Percentiles rank a stretch among this genome's conserved stretches.
These are phyloP conservation scores for Neopestalotiopsis sp. DNA, from an alignment of 2,329 filamentous ascomycete genomes.

Conservation along the genomic window DNA sequence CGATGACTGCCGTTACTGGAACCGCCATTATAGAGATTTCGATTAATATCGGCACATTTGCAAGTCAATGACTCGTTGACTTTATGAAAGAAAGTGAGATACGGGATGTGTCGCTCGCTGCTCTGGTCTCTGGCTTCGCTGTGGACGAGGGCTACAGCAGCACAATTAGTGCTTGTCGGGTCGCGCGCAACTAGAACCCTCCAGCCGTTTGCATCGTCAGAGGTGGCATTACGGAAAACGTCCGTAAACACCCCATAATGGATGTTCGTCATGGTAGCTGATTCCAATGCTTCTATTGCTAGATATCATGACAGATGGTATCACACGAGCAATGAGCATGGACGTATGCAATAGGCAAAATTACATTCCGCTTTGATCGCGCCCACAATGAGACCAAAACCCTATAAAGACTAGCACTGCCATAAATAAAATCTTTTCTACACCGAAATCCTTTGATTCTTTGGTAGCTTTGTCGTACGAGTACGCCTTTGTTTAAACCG, in stretches of 20 bases:
- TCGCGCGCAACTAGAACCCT: neutral
- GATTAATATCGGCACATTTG: neutral
- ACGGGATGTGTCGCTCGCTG: neutral
- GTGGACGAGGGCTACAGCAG: neutral
- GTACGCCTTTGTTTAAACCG: too few species aligned
- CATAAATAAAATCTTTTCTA: too few species aligned
- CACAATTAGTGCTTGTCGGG: neutral
- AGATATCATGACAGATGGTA: too few species aligned
- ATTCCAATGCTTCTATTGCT: neutral
- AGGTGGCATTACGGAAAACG: neutral
- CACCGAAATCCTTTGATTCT: too few species aligned
- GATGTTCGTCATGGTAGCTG: neutral
- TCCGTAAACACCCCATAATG: neutral
- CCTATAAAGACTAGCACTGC: too few species aligned
- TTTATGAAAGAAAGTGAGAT: neutral
- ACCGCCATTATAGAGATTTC: neutral
- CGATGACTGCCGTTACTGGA: neutral
- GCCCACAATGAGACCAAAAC: too few species aligned
- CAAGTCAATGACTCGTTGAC: neutral
- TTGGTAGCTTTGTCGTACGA: too few species aligned
- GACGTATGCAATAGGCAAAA: too few species aligned
- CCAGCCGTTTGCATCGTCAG: neutral
- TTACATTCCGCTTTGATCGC: too few species aligned
- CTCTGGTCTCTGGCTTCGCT: neutral
- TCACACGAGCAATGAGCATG: too few species aligned